Base-by-base conservation (phyloP, 2,329 filamentous ascomycete species). In the Penicillium italicum region DNA sequence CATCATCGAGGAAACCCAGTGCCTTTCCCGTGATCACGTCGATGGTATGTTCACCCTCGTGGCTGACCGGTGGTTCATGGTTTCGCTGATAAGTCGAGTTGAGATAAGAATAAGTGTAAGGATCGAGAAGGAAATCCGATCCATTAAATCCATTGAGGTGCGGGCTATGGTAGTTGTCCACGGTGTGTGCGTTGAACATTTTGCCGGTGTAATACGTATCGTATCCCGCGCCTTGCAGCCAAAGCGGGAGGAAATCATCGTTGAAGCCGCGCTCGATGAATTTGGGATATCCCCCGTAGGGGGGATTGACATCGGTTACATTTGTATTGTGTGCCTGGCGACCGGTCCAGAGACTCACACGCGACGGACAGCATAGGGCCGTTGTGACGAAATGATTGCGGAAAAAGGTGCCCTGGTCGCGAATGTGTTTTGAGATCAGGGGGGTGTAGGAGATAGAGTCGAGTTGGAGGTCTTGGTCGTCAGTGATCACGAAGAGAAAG, bases 301-400 rank as follows among this genome's bases (percentile, higher is more conserved):
- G 82, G 45, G 82, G 71, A 0, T 68, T 69, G 1, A 82, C 77
- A 63, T 82, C 79, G 0, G 87, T 89, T 1, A 89, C 84, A 61
- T 89, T 89, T 0, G 85, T 88, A 60, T 88, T 89, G 62, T 90
- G 87, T 0, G 86, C 84, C 7, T 83, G 79, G 64, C 82, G 83
- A 0, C 87, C 86, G 0, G 86, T 88, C 80, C 80, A 84, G 1
- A 89, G 69, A 14, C 80, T 83, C 2, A 87, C 86, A 2, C 87
- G 77, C 0, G 85, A 85, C 0, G 87, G 87, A 61, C 87, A 90
- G 68, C 87, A 89, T 0, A 88, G 69, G 0, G 87, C 78, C 0
- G 85, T 83, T 0, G 86, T 89, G 61, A 84, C 86, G 55, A 84
- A 89, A 63, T 90, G 86, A 37, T 81, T 82, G 43, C 74, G 72